Percentiles rank a stretch among this genome's conserved stretches.
Conservation (phyloP, 176 grass and related monocot species). For the Carex myosuroides region DNA sequence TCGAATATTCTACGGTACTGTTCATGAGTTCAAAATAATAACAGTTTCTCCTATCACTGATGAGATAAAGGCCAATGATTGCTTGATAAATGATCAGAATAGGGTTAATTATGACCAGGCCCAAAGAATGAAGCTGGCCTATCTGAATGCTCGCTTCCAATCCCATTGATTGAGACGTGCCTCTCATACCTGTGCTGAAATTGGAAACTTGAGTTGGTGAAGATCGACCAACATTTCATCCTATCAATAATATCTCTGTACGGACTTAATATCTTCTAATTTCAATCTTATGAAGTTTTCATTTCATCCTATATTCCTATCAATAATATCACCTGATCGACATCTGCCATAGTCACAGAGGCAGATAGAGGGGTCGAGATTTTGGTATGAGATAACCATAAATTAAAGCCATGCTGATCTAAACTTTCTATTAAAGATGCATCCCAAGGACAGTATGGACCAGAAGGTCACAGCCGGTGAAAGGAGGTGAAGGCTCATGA, state of each 20-base stretch:
- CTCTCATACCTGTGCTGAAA: no score
- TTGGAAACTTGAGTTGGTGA: not conserved
- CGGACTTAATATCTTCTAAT: not conserved
- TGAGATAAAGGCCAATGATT: not conserved
- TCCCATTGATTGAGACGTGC: no score
- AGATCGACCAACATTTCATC: not conserved
- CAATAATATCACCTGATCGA: not conserved
- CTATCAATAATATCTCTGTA: not conserved
- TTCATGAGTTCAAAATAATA: not conserved
- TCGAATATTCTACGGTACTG: conserved; percentile 1
- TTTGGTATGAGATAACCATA: not conserved
- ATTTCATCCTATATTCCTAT: no score
- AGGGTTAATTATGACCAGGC: no score
- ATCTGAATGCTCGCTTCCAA: no score
- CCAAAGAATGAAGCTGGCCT: no score
- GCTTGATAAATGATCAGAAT: not conserved
- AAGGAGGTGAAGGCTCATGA: not conserved
- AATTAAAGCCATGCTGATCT: not conserved
- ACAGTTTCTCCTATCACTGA: not conserved
- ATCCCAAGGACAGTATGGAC: not conserved
- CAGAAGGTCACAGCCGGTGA: not conserved
- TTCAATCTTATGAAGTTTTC: not conserved
- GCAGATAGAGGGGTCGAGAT: not conserved
- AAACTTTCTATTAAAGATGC: not conserved
- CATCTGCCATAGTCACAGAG: not conserved